These are phyloP conservation scores for Bruguiera hainesii DNA, from an alignment of 441 rosid genomes.

Conservation along the genomic window DNA sequence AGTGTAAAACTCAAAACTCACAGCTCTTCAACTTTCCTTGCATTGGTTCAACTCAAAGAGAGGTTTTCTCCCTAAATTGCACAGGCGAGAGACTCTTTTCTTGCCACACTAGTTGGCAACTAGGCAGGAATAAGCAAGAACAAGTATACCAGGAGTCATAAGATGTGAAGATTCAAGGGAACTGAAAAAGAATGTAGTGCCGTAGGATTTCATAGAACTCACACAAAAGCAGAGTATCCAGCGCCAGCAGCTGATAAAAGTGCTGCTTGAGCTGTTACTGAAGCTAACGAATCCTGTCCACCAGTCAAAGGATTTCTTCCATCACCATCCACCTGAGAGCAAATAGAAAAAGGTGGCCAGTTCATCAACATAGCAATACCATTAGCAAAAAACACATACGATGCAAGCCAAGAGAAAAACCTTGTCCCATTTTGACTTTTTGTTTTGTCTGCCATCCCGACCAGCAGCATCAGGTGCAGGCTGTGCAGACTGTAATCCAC, in stretches of 20 bases:
- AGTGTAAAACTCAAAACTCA: conserved; percentile 19
- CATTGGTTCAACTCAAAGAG: too few species aligned
- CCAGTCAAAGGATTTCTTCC: conserved; percentile 48
- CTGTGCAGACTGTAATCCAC: conserved; percentile 48
- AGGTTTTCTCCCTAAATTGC: too few species aligned
- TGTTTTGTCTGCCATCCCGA: conserved; percentile 78
- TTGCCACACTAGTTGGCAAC: too few species aligned
- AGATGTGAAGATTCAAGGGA: neutral
- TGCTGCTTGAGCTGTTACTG: conserved; percentile 62
- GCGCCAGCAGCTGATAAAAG: conserved; percentile 68
- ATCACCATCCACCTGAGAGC: conserved; percentile 77
- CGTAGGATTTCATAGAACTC: conserved; percentile 30
- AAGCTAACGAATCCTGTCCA: conserved; percentile 61
- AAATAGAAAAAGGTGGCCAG: conserved; percentile 5
- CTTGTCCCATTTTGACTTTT: conserved; percentile 99
- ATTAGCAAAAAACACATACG: conserved; percentile 3
- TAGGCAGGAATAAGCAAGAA: neutral
- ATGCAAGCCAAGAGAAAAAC: conserved; percentile 30
- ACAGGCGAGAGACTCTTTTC: too few species aligned
- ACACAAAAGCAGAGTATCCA: conserved; percentile 93
- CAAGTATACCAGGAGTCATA: neutral
- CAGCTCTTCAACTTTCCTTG: too few species aligned
- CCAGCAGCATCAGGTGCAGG: conserved; percentile 39
- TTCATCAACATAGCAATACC: conserved; percentile 3
- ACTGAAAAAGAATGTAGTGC: neutral